Percentiles rank a stretch among this genome's conserved stretches.
Evolutionary conservation across 2,329 filamentous ascomycete species (phyloP).

Genomic region (Ustulina deusta): DNA sequence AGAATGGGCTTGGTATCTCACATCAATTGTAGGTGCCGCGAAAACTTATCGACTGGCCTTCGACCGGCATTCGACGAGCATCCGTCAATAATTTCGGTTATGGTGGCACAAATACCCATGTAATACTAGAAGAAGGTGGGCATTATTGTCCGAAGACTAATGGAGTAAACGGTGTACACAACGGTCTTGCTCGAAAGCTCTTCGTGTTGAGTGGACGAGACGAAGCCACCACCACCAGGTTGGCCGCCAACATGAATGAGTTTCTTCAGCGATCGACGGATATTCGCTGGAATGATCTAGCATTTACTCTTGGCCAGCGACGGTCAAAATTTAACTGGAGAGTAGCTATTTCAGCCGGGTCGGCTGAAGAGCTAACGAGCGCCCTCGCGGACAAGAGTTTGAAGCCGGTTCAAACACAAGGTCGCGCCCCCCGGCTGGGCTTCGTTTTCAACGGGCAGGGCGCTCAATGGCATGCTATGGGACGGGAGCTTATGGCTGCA

Average conservation of each 20-base stretch:
- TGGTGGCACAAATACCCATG: constrained; percentile 55
- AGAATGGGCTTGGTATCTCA: background rate
- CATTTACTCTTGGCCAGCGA: constrained; percentile 23
- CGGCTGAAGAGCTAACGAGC: background rate
- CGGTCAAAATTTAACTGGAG: constrained; percentile 25
- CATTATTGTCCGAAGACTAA: background rate
- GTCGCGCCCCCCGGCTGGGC: constrained; percentile 26
- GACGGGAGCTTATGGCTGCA: constrained; percentile 30
- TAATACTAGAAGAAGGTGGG: constrained; percentile 43
- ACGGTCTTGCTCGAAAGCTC: background rate
- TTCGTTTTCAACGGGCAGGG: constrained; percentile 45
- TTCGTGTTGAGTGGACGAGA: constrained; percentile 33
- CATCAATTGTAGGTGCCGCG: constrained; percentile 23
- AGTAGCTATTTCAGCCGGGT: constrained; percentile 2
- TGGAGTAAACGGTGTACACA: constrained; percentile 10
- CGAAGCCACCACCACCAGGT: background rate
- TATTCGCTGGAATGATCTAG: constrained; percentile 11
- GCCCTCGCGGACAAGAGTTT: constrained; percentile 14
- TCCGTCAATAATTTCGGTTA: constrained; percentile 55
- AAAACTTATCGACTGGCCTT: constrained; percentile 30
- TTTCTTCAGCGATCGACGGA: constrained; percentile 1
- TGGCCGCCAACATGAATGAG: constrained; percentile 8
- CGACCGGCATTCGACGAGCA: constrained; percentile 35
- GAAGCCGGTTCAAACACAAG: constrained; percentile 3
- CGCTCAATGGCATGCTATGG: constrained; percentile 45